These are phyloP conservation scores for Phaeotremella skinneri DNA, from an alignment of 768 basidiomycete species.

Conservation along the genomic window DNA sequence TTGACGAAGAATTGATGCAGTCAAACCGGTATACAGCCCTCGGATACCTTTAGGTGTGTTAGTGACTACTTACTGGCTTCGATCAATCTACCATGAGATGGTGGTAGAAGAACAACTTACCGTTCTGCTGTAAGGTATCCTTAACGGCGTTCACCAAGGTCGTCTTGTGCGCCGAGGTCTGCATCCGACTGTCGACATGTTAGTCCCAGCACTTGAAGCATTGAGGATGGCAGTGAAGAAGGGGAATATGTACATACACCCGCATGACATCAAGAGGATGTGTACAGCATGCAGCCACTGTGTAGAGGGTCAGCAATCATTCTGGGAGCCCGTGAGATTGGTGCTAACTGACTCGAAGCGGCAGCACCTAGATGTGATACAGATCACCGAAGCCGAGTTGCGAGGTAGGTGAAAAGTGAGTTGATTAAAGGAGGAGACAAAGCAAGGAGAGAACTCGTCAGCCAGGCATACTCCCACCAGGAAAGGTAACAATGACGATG, in stretches of 20 bases:
- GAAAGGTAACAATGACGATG: not conserved
- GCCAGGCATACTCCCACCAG: not conserved
- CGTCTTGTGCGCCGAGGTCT: conserved; percentile 35
- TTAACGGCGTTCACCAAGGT: conserved; percentile 29
- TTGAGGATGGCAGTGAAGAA: too few species aligned
- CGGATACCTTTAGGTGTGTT: conserved; percentile 30
- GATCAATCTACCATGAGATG: not conserved
- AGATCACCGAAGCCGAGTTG: conserved; percentile 19
- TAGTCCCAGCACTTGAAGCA: not conserved
- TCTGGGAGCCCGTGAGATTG: not conserved
- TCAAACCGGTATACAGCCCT: conserved; percentile 48
- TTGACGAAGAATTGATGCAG: conserved; percentile 47
- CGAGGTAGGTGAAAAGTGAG: too few species aligned
- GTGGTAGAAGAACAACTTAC: conserved; percentile 16
- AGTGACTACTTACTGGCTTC: not conserved
- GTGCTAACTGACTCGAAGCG: conserved; percentile 35
- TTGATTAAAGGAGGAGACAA: too few species aligned
- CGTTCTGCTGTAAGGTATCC: conserved; percentile 26
- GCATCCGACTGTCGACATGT: conserved; percentile 36
- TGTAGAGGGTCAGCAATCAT: not conserved
- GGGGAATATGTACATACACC: conserved; percentile 33
- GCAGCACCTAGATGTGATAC: conserved; percentile 25
- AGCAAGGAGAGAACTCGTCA: conserved; percentile 6
- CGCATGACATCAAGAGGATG: conserved; percentile 47
- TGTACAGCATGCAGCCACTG: conserved; percentile 47